Evolutionary conservation across 129 eudicot genomes (phyloP).

Genomic region (Helichrysum umbraculigerum): DNA sequence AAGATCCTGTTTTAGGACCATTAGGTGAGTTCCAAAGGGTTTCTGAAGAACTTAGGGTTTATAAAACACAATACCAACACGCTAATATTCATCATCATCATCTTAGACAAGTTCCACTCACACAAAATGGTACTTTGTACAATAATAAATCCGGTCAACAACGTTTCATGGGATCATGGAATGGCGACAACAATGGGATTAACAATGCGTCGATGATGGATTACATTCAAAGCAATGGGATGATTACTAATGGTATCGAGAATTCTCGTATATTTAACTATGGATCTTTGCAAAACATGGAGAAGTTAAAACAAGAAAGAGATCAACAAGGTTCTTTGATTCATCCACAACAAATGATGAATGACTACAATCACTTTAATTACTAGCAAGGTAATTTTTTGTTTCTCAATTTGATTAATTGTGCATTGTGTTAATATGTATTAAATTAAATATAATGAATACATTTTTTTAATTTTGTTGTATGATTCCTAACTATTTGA

Average conservation of each 20-base stretch:
- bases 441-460: neutral
- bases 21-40: constrained; percentile 69
- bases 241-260: constrained; percentile 27
- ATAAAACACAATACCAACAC: constrained; percentile 47
- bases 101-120: constrained; percentile 29
- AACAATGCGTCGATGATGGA: constrained; percentile 30
- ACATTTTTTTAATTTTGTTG: neutral
- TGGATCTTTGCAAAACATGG: constrained; percentile 46
- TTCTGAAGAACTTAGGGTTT: constrained; percentile 59
- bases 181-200: constrained; percentile 31
- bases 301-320: constrained; percentile 44
- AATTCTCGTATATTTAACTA: constrained; percentile 40
- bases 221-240: constrained; percentile 35
- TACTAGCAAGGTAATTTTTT: constrained; percentile 37
- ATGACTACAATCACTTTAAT: constrained; percentile 37
- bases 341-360: constrained; percentile 53
- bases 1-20: constrained; percentile 79
- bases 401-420: neutral
- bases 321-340: constrained; percentile 47
- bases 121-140: constrained; percentile 34
- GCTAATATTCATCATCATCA: constrained; percentile 32
- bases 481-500: neutral
- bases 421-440: neutral
- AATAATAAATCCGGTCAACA: constrained; percentile 30
- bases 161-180: constrained; percentile 43